Evolutionary conservation across 352 stramenopile genomes (phyloP).

Genomic region (Phytopythium litorale): DNA sequence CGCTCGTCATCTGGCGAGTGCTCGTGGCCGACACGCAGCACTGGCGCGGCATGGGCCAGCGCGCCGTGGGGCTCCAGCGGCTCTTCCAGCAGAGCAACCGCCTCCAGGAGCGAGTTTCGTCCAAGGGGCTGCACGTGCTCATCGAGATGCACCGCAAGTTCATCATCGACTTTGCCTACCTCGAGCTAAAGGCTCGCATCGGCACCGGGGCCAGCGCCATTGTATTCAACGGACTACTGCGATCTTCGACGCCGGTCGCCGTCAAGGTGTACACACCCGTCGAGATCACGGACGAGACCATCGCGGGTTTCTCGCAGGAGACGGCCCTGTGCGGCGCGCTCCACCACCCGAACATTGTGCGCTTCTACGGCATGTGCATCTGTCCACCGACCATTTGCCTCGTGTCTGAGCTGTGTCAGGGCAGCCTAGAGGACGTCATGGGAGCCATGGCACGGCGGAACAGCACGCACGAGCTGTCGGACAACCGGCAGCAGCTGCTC

Average conservation of each 20-base stretch:
- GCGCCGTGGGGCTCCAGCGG: constrained; percentile 35
- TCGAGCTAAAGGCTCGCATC: constrained; percentile 50
- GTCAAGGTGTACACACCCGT: constrained; percentile 69
- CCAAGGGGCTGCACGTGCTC: constrained; percentile 53
- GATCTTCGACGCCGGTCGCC: constrained; percentile 44
- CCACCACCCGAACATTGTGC: constrained; percentile 59
- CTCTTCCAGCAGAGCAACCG: constrained; percentile 43
- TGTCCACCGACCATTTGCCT: constrained; percentile 61
- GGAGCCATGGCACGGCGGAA: constrained; percentile 28
- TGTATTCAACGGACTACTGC: constrained; percentile 48
- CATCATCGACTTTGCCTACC: constrained; percentile 67
- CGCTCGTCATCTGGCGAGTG: constrained; percentile 61
- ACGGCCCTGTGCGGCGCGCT: constrained; percentile 50
- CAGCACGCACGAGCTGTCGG: constrained; percentile 15
- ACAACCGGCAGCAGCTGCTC: constrained; percentile 54
- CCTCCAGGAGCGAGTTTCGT: constrained; percentile 46
- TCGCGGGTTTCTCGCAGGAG: constrained; percentile 57
- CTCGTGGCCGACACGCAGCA: constrained; percentile 54
- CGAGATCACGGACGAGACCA: constrained; percentile 54
- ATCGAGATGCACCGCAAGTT: constrained; percentile 74
- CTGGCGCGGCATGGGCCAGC: constrained; percentile 50
- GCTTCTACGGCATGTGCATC: constrained; percentile 64
- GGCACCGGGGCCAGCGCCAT: constrained; percentile 42
- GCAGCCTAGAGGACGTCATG: constrained; percentile 53
- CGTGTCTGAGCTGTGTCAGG: constrained; percentile 64